Percentiles rank a stretch among this genome's conserved stretches.
phyloP scores from a whole-genome alignment of 139 green algal species.

The Astrephomene gubernaculifera region DNA sequence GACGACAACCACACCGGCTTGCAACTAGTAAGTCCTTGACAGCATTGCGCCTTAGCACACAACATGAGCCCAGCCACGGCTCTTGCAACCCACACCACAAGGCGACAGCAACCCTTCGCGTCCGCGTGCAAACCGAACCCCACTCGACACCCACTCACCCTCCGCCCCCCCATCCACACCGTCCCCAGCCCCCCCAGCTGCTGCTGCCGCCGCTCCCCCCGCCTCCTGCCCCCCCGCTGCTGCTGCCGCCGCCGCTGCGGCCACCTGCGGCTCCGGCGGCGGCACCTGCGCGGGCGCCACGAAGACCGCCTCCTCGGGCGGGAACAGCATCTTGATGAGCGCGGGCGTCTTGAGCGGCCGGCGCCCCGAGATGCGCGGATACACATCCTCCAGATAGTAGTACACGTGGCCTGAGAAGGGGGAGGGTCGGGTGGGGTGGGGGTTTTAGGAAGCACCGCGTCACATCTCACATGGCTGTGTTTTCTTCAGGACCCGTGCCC shows the following conservation, averaged over 20 bases:
- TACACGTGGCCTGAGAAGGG: slow-evolving; percentile 88
- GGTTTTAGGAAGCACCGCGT: too few species aligned
- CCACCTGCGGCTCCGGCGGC: slow-evolving; percentile 12
- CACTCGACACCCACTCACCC: too few species aligned
- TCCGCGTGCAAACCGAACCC: too few species aligned
- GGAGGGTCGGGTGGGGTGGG: neutral
- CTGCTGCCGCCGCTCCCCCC: neutral
- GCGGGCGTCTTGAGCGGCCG: slow-evolving; percentile 85
- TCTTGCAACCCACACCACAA: too few species aligned
- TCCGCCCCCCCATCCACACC: neutral
- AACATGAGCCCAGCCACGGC: too few species aligned
- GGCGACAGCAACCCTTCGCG: too few species aligned
- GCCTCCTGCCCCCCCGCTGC: neutral
- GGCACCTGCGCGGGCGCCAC: slow-evolving; percentile 11
- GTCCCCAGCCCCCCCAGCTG: neutral
- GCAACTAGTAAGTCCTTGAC: too few species aligned
- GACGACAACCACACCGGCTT: too few species aligned
- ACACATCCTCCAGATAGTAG: slow-evolving; percentile 99
- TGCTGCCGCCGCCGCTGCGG: neutral
- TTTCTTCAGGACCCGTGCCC: too few species aligned
- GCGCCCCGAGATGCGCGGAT: slow-evolving; percentile 90
- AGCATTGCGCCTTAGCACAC: too few species aligned
- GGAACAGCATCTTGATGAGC: slow-evolving; percentile 81
- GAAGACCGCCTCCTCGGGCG: slow-evolving; percentile 20
- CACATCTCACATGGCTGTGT: too few species aligned